Evolutionary conservation across 768 basidiomycete genomes (phyloP).

Genomic region (Suillus bovinus): DNA sequence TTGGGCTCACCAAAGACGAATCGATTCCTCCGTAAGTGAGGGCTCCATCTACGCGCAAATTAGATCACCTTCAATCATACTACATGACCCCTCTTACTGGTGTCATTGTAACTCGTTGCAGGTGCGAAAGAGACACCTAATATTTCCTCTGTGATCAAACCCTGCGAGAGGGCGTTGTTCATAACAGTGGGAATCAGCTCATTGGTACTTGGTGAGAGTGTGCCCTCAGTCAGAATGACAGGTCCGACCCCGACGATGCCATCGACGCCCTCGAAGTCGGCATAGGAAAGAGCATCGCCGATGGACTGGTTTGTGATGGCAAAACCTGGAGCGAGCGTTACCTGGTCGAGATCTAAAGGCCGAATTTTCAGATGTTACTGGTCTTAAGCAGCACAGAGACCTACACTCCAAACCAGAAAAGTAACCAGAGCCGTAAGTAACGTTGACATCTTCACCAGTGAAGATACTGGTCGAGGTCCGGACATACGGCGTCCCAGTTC

Average conservation of each 20-base stretch:
- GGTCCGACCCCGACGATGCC: conserved; percentile 21
- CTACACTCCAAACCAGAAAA: conserved; percentile 36
- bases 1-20: conserved; percentile 10
- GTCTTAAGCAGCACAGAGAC: neutral
- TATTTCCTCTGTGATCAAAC: conserved; percentile 15
- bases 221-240: conserved; percentile 13
- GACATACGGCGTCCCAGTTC: conserved; percentile 17
- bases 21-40: conserved; percentile 22
- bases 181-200: conserved; percentile 20
- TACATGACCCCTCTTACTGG: neutral
- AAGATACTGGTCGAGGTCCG: conserved; percentile 15
- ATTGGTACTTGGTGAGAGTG: conserved; percentile 7
- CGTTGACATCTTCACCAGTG: conserved; percentile 15
- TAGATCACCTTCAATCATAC: neutral
- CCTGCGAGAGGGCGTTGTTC: conserved; percentile 18
- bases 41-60: conserved; percentile 14
- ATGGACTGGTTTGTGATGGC: conserved; percentile 23
- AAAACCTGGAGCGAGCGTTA: conserved; percentile 18
- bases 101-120: conserved; percentile 12
- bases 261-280: conserved; percentile 21
- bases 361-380: neutral
- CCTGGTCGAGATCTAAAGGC: conserved; percentile 15
- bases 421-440: conserved; percentile 7
- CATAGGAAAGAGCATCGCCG: conserved; percentile 16
- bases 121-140: conserved; percentile 20